Conservation (phyloP, 2,329 filamentous ascomycete species). For the Xylariaceae sp. region DNA sequence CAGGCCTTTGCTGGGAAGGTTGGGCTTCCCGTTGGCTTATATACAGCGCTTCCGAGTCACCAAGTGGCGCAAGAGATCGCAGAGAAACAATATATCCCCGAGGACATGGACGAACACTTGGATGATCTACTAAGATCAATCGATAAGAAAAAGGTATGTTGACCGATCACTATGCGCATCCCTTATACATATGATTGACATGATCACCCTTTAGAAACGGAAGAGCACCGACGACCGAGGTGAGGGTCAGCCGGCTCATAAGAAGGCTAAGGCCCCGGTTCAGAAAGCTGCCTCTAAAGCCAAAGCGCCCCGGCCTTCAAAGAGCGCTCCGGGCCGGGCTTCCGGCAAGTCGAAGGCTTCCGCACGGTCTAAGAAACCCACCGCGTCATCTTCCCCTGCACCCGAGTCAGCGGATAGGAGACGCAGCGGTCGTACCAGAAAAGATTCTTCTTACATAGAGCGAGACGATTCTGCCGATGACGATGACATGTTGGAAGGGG, state of each 20-base stretch:
- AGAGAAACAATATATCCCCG: constrained; percentile 75
- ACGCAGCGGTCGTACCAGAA: constrained; percentile 49
- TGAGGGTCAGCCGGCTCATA: constrained; percentile 40
- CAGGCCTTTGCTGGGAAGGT: constrained; percentile 78
- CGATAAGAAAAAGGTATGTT: constrained; percentile 65
- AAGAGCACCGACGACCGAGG: constrained; percentile 48
- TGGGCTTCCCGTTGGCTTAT: constrained; percentile 73
- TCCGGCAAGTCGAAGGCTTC: constrained; percentile 25
- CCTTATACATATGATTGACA: constrained; percentile 17
- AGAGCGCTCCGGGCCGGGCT: constrained; percentile 25
- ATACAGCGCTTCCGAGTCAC: constrained; percentile 68
- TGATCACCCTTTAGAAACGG: constrained; percentile 45
- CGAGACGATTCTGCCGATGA: constrained; percentile 54
- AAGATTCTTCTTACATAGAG: constrained; percentile 48
- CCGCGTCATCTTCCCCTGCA: constrained; percentile 29
- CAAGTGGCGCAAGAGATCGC: constrained; percentile 78
- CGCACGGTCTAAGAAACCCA: constrained; percentile 28
- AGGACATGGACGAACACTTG: constrained; percentile 67
- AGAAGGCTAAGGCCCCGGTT: constrained; percentile 34
- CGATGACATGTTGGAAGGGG: constrained; percentile 56
- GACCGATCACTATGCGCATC: background rate
- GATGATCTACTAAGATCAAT: constrained; percentile 60
- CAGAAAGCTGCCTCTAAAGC: constrained; percentile 32
- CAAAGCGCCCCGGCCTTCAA: constrained; percentile 32
- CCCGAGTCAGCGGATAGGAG: constrained; percentile 43